phyloP scores from a whole-genome alignment of 768 basidiomycete species.

The Rhodotorula paludigena region DNA sequence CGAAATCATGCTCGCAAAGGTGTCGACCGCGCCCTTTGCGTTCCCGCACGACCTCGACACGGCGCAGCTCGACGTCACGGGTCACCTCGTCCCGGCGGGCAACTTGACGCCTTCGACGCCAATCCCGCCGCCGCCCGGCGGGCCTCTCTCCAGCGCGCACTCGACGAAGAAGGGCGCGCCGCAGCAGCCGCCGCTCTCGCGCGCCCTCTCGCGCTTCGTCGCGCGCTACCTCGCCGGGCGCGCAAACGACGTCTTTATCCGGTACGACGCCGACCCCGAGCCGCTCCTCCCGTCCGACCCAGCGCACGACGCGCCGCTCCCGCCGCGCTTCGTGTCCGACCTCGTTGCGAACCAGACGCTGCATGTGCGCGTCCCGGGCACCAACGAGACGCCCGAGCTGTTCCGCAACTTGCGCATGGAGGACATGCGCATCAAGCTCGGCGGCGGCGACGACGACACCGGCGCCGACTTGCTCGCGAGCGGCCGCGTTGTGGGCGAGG shows the following conservation, averaged over 20 bases:
- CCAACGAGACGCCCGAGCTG: conserved; percentile 25
- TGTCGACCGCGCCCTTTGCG: conserved; percentile 21
- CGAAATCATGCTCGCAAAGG: conserved; percentile 26
- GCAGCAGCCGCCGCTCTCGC: conserved; percentile 7
- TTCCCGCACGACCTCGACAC: conserved; percentile 2
- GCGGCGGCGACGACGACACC: conserved; percentile 10
- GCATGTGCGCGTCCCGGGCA: conserved; percentile 22
- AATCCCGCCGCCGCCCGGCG: neutral
- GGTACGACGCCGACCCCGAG: conserved; percentile 24
- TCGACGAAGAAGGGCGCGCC: neutral
- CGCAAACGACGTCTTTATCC: conserved; percentile 22
- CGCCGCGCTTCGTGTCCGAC: conserved; percentile 24
- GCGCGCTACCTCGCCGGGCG: conserved; percentile 30
- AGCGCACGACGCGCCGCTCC: conserved; percentile 4
- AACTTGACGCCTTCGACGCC: conserved; percentile 3
- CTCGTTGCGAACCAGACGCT: conserved; percentile 12
- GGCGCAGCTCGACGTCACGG: conserved; percentile 9
- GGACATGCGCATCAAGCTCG: conserved; percentile 35
- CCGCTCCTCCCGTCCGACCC: conserved; percentile 5
- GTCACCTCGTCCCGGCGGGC: conserved; percentile 28
- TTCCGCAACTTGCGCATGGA: conserved; percentile 35
- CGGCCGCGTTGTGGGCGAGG: conserved; percentile 30
- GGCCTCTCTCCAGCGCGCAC: neutral
- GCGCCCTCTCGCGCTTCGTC: conserved; percentile 29
- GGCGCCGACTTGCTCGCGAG: conserved; percentile 31